Percentiles rank a stretch among this genome's conserved stretches.
These are phyloP conservation scores for Stereocaulon alpinum DNA, from an alignment of 495 filamentous ascomycete species.

Conservation along the genomic window DNA sequence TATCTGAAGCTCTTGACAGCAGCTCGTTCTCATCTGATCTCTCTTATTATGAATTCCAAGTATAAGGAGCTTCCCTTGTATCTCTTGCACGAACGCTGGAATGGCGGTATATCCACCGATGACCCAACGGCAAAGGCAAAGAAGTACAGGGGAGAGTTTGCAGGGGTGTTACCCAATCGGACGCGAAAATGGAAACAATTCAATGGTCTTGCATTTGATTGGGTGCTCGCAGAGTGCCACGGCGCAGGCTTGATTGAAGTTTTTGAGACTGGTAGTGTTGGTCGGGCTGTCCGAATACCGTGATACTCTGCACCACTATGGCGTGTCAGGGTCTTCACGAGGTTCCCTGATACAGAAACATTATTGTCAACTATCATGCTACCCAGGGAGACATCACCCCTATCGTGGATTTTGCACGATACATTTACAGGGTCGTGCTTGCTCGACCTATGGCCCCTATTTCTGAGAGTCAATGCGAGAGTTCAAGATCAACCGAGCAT, in stretches of 20 bases:
- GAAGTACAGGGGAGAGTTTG: slow-evolving; percentile 55
- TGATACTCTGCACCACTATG: background rate
- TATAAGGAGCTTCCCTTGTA: slow-evolving; percentile 55
- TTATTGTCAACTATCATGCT: too few relatives aligned
- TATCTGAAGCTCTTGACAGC: slow-evolving; percentile 60
- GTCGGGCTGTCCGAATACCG: slow-evolving; percentile 51
- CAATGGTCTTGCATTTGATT: slow-evolving; percentile 66
- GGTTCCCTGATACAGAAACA: too few relatives aligned
- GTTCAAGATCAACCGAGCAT: too few relatives aligned
- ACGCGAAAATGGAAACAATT: slow-evolving; percentile 76
- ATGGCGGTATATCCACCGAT: slow-evolving; percentile 57
- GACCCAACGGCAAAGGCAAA: slow-evolving; percentile 49
- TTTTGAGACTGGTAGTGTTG: slow-evolving; percentile 78
- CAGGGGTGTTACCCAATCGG: slow-evolving; percentile 58
- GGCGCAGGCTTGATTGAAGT: slow-evolving; percentile 71
- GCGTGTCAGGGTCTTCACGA: too few relatives aligned
- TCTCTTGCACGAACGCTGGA: slow-evolving; percentile 67
- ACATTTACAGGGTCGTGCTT: too few relatives aligned
- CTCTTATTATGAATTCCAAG: slow-evolving; percentile 53
- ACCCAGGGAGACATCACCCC: too few relatives aligned
- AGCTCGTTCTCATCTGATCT: slow-evolving; percentile 55
- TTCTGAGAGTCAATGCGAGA: too few relatives aligned
- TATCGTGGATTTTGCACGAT: too few relatives aligned
- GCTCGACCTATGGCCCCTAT: too few relatives aligned
- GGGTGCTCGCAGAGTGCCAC: slow-evolving; percentile 67